Conservation (phyloP, 1,284 basidiomycete species). For the Ceratobasidium sp. region DNA sequence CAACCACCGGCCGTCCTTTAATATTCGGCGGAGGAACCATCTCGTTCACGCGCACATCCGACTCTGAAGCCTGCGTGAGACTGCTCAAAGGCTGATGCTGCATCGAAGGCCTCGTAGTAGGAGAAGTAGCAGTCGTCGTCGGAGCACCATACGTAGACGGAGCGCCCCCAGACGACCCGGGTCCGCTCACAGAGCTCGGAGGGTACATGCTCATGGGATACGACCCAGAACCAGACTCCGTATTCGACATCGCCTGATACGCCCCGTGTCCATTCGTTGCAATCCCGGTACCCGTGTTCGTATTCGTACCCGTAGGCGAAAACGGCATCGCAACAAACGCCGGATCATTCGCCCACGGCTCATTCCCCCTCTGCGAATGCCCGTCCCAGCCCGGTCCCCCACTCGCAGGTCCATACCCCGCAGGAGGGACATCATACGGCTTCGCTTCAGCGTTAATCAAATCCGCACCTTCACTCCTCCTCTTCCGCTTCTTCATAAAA, state of each 20-base stretch:
- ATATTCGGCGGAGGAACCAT: slow-evolving; percentile 8
- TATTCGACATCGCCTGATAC: too few species aligned
- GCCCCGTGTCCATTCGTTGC: too few species aligned
- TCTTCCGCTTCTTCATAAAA: slow-evolving; percentile 6
- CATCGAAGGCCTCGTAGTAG: neutral
- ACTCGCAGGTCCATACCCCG: slow-evolving; percentile 27
- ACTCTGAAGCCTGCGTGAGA: slow-evolving; percentile 12
- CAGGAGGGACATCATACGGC: slow-evolving; percentile 24
- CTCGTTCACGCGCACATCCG: neutral
- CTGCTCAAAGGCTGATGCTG: slow-evolving; percentile 26
- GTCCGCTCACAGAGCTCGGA: slow-evolving; percentile 14
- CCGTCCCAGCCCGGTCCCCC: slow-evolving; percentile 25
- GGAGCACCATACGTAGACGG: neutral
- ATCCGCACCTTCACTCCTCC: neutral
- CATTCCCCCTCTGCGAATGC: neutral
- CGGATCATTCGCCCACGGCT: slow-evolving; percentile 41
- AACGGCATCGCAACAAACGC: neutral
- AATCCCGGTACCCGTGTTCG: too few species aligned
- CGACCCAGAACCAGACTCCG: neutral
- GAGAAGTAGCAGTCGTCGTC: neutral
- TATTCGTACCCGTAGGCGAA: too few species aligned
- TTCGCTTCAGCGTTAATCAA: slow-evolving; percentile 16
- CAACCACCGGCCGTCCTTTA: neutral
- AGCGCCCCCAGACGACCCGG: neutral
- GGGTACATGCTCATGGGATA: slow-evolving; percentile 27